A percentile compares a stretch with the other conserved stretches of the same genome.
phyloP scores from a whole-genome alignment of 2,329 filamentous ascomycete species.

The Calonectria multiphialidica region DNA sequence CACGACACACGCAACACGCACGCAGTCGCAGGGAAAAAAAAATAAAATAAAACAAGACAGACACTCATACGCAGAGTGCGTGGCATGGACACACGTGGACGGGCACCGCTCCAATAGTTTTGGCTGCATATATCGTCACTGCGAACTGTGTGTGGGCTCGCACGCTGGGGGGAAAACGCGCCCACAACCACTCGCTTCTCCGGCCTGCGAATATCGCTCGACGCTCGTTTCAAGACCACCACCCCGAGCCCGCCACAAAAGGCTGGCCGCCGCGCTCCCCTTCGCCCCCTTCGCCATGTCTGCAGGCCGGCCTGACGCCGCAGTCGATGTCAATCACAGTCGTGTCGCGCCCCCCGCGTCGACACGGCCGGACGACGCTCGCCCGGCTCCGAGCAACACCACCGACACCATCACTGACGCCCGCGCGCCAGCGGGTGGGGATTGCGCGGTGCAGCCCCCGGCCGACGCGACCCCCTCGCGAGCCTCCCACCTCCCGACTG shows the following conservation, averaged over 20 bases:
- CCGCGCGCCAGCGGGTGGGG: slow-evolving; percentile 39
- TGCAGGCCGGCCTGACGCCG: slow-evolving; percentile 36
- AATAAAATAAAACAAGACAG: no score
- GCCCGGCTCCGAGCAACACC: slow-evolving; percentile 8
- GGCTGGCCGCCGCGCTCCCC: background rate
- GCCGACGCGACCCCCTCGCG: slow-evolving; percentile 41
- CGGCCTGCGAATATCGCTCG: background rate
- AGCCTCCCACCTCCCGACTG: slow-evolving; percentile 37
- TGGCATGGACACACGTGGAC: slow-evolving; percentile 11
- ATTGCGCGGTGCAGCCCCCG: slow-evolving; percentile 40
- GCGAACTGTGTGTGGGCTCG: background rate
- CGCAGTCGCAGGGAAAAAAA: no score
- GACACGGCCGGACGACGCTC: slow-evolving; percentile 26
- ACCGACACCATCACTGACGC: slow-evolving; percentile 32
- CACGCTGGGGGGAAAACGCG: slow-evolving; percentile 5
- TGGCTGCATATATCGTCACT: background rate
- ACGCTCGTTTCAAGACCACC: slow-evolving; percentile 10
- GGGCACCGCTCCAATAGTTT: slow-evolving; percentile 8
- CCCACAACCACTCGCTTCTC: slow-evolving; percentile 1
- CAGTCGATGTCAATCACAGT: slow-evolving; percentile 35
- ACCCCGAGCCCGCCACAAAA: slow-evolving; percentile 3
- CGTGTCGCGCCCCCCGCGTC: slow-evolving; percentile 35
- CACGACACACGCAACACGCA: background rate
- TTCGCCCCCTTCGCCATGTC: slow-evolving; percentile 32
- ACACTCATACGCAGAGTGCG: background rate